Evolutionary conservation across 257 asterid species (phyloP), one percentile per base, ranked within the genome.

Genomic region (Nicotiana noctiflora): DNA sequence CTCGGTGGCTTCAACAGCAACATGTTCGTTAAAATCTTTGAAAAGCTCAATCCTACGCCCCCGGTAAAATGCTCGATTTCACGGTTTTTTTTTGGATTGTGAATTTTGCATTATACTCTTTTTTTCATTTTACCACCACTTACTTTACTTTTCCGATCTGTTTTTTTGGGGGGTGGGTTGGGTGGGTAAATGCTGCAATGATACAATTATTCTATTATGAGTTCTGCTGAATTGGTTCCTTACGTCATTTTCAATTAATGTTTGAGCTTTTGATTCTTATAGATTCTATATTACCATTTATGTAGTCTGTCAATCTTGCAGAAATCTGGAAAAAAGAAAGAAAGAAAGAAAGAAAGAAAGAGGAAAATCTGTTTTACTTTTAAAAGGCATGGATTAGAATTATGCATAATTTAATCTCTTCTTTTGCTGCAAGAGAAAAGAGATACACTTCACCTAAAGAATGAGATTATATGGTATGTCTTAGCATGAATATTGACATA

Each of bases 21-120:
- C 14, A 89, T 92, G 96, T 82, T 86, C 25, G 83, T 90, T 9
- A 93, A 93, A 81, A 85, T 90, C 57, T 88, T 89, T 79, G 89
- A 83, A 2, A 90, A 85, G 67, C 83, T 88, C 85, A 37, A 82
- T 70, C 40, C 84, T 51, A 85, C 88, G 37, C 60, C 87, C 4
- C 89, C 86, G 98, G 98, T 93, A 85, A 80, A 76, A 82, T 75
- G 13, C 49, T 80, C 61, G 56, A 11, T 77, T 21, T 59, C 75
- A 27, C 32, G 79, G 1, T 34, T 37, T 8, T 37, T 34, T 51
- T 15, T 14, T 27, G 3, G n/a, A 32, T 79, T 63, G 5, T 65
- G 19, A 8, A 14, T 32, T 44, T 55, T 53, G 6, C 53, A 44
- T 44, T 11, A 10, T 34, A 10, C 37, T 66, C 27, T 5, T 29